Evolutionary conservation across 1,284 basidiomycete species (phyloP), one percentile per base, ranked within the genome.

Genomic region (Rhodotorula sp.): DNA sequence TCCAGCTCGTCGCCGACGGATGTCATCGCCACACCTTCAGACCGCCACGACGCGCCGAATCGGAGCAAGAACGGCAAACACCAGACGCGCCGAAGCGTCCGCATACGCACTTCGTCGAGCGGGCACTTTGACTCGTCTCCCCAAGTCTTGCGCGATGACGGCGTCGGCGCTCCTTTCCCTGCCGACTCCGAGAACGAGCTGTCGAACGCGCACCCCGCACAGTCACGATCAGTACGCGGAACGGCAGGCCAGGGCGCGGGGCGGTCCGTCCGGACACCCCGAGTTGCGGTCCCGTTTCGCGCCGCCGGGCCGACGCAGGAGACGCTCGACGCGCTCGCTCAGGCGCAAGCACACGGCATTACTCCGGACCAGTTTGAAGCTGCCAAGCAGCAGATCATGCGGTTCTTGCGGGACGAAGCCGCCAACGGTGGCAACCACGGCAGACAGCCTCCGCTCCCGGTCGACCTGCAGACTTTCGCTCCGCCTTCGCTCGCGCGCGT

Each of bases 301-400:
- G 24, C 26, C 37, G 37, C 37, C 6, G 22, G 20, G 2, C n/a
- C 30, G 6, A 44, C 60, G 24, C 65, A 29, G 26, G 46, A 33
- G 6, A 42, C 37, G 20, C 33, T 51, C 30, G 60, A 61, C 18
- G 48, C 59, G 20, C 37, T 62, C 24, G n/a, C 54, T 3, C 57
- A 59, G 6, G 66, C 60, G 6, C 70, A 71, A 46, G 61, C 64
- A 5, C 63, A 66, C 29, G 71, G 71, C n/a, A 64, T 68, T 55
- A 67, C 68, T 26, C 60, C 66, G 5, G 68, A 73, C 44, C 68
- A 73, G 64, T 70, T 68, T 29, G 71, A 73, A 55, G 53, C 64
- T 17, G 71, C 69, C n/a, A 65, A 68, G 54, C 63, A 63, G 62
- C 63, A 67, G 37, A 66, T 70, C 37, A 67, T 65, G 63, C 67